Percentiles rank a stretch among this genome's conserved stretches.
Conservation (phyloP, 257 asterid species). For the Orobanche coerulescens region DNA sequence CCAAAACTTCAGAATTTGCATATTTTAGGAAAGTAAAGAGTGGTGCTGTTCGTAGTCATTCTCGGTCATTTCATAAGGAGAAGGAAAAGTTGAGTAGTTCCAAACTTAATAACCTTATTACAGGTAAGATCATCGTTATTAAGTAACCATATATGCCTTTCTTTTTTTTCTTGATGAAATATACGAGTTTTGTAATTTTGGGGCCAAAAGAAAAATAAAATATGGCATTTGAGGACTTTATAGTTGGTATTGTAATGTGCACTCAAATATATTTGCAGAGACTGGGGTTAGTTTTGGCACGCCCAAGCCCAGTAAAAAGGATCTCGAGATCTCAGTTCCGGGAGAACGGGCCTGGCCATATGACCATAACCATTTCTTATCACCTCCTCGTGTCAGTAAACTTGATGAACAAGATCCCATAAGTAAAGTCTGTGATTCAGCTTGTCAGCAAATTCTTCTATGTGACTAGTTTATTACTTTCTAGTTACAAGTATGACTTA, state of each 20-base stretch:
- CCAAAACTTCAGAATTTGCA: constrained; percentile 81
- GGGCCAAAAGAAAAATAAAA: background rate
- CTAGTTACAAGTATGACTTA: constrained; percentile 17
- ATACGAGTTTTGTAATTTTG: background rate
- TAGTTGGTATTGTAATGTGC: constrained; percentile 7
- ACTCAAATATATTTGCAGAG: constrained; percentile 30
- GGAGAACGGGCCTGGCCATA: constrained; percentile 32
- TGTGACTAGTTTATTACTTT: constrained; percentile 10
- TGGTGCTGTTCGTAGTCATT: constrained; percentile 23
- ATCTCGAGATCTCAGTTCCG: constrained; percentile 25
- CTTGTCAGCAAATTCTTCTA: background rate
- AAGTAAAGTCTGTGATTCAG: constrained; percentile 27
- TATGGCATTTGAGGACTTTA: background rate
- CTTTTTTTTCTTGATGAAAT: background rate
- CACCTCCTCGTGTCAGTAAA: constrained; percentile 37
- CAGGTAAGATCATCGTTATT: constrained; percentile 35
- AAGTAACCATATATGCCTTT: background rate
- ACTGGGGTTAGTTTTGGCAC: constrained; percentile 17
- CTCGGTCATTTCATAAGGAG: constrained; percentile 25
- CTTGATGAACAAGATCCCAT: constrained; percentile 18
- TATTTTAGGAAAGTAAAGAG: constrained; percentile 59
- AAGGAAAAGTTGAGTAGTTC: constrained; percentile 22
- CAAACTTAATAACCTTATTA: constrained; percentile 14
- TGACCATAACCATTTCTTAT: constrained; percentile 24
- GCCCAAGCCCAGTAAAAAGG: constrained; percentile 24